Conservation (phyloP, 441 rosid genomes). For the Pelargonium australe region DNA sequence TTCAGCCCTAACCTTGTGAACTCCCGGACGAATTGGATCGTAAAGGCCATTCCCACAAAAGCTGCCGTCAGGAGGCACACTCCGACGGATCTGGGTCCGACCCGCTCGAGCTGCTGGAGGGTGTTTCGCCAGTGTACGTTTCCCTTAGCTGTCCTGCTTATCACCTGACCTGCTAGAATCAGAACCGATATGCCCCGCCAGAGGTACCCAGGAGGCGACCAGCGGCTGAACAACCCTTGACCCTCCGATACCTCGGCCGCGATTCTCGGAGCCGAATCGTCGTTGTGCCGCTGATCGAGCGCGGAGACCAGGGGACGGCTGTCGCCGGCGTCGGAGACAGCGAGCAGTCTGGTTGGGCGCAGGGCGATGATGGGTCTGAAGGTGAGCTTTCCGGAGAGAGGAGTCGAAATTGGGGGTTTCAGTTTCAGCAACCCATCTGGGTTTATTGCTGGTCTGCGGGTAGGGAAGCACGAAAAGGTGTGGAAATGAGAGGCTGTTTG, state of each 20-base stretch:
- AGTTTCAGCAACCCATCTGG: neutral
- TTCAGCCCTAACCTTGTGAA: constrained; percentile 26
- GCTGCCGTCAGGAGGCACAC: constrained; percentile 25
- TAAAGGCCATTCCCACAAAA: constrained; percentile 29
- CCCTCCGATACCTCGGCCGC: neutral
- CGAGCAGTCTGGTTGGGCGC: neutral
- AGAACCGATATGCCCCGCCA: neutral
- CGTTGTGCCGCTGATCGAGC: neutral
- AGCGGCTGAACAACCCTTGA: neutral
- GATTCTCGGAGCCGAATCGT: neutral
- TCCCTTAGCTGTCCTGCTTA: constrained; percentile 16
- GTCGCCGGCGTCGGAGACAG: neutral
- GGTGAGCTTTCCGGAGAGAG: neutral
- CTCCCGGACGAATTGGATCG: constrained; percentile 25
- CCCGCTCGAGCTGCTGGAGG: constrained; percentile 26
- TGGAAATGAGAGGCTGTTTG: constrained; percentile 8
- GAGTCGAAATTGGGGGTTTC: neutral
- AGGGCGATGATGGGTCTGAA: neutral
- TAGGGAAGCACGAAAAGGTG: constrained; percentile 15
- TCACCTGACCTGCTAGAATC: constrained; percentile 19
- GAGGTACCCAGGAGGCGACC: neutral
- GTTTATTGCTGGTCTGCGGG: neutral
- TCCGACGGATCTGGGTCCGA: constrained; percentile 26
- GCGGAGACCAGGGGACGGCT: neutral
- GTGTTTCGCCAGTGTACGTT: constrained; percentile 25